Evolutionary conservation across 305 asterid species (phyloP).

Genomic region (Fraxinus angustifolia): DNA sequence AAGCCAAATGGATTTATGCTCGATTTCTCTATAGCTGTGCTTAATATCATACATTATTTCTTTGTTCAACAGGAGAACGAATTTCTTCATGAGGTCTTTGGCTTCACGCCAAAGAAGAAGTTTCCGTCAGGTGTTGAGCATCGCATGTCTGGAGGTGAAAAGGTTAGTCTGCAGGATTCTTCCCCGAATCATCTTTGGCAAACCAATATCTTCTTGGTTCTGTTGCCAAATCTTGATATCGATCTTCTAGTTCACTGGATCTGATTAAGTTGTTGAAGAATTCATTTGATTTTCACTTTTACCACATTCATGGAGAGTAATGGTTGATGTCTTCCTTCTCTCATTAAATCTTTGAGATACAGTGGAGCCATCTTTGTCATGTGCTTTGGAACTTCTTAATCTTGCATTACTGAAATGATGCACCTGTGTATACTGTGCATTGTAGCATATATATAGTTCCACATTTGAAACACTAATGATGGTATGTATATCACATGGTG

Average conservation of each 20-base stretch:
- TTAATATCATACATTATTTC: not conserved
- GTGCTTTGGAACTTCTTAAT: not conserved
- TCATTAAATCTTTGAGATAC: not conserved
- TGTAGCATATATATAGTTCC: not conserved
- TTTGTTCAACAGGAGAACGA: conserved; percentile 38
- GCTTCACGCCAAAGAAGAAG: conserved; percentile 62
- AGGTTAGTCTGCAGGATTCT: conserved; percentile 44
- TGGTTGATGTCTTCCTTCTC: not conserved
- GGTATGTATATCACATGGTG: not conserved
- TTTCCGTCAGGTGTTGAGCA: conserved; percentile 36
- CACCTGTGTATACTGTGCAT: not conserved
- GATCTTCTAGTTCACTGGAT: not conserved
- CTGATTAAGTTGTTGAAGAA: not conserved
- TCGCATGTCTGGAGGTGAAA: conserved; percentile 56
- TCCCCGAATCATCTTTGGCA: not conserved
- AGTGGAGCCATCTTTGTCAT: not conserved
- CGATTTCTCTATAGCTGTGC: not conserved
- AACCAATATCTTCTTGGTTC: not conserved
- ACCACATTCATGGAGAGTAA: not conserved
- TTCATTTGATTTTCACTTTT: not conserved
- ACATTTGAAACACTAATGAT: not conserved
- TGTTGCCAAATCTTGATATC: not conserved
- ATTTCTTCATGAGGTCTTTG: conserved; percentile 84
- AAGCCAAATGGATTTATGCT: not conserved
- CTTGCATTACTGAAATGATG: not conserved